Evolutionary conservation across 1,284 basidiomycete genomes (phyloP).

Genomic region (Rhodotorula sp.): DNA sequence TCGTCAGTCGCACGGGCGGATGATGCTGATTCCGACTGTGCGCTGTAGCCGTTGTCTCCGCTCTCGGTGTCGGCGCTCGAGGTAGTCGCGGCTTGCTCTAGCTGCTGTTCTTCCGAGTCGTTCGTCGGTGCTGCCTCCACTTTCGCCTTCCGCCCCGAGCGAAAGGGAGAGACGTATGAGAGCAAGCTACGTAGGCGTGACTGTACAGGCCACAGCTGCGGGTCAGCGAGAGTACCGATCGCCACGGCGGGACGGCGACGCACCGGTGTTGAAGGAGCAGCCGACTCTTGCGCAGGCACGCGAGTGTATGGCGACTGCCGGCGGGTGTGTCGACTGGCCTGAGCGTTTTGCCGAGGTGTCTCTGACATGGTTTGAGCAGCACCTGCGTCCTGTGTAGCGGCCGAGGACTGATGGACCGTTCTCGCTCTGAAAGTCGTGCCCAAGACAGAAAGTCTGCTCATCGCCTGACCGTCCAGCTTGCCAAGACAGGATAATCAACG

Average conservation of each 20-base stretch:
- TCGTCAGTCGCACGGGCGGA: slow-evolving; percentile 3
- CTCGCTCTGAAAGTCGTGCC: no score
- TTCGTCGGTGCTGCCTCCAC: no score
- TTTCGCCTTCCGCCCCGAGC: slow-evolving; percentile 9
- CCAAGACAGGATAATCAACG: no score
- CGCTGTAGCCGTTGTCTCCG: slow-evolving; percentile 26
- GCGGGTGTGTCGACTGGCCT: slow-evolving; percentile 12
- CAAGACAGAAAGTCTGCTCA: no score
- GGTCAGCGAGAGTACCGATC: not conserved
- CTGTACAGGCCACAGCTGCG: not conserved
- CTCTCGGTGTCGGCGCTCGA: slow-evolving; percentile 18
- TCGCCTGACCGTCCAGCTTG: no score
- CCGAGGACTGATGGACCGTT: not conserved
- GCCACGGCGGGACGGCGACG: not conserved
- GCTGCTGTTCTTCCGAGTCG: not conserved
- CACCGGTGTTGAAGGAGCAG: slow-evolving; percentile 11
- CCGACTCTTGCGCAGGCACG: not conserved
- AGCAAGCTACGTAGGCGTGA: slow-evolving; percentile 25
- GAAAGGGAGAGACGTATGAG: slow-evolving; percentile 32
- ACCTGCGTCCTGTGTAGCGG: no score
- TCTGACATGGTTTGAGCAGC: slow-evolving; percentile 8
- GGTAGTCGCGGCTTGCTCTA: not conserved
- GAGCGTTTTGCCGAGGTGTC: slow-evolving; percentile 12
- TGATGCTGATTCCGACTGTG: slow-evolving; percentile 34
- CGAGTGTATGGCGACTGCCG: slow-evolving; percentile 17